Conservation (phyloP, 805 yeast species). For the Nakazawaea wickerhamii region DNA sequence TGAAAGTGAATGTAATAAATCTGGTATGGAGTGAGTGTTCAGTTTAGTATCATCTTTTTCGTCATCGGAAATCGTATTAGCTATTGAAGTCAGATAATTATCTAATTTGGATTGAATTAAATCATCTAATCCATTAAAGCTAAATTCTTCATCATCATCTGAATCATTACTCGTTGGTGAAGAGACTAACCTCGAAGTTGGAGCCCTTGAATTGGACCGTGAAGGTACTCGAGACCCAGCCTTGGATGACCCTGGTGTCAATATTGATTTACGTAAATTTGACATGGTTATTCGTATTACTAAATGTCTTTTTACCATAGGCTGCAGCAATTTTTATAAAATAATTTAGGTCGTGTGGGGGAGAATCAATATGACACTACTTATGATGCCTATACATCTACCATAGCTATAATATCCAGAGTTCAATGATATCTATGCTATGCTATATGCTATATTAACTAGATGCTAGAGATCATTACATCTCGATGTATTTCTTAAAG, state of each 20-base stretch:
- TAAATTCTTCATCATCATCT: constrained; percentile 16
- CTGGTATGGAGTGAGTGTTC: constrained; percentile 33
- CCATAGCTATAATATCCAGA: too few species aligned
- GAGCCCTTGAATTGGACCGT: constrained; percentile 20
- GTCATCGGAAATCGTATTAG: not conserved
- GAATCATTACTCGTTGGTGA: constrained; percentile 18
- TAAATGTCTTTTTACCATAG: too few species aligned
- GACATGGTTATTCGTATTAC: constrained; percentile 10
- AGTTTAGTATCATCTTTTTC: constrained; percentile 17
- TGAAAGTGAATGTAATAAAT: constrained; percentile 38
- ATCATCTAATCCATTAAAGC: constrained; percentile 20
- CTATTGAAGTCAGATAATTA: constrained; percentile 1
- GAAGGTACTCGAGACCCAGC: constrained; percentile 10
- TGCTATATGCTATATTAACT: too few species aligned
- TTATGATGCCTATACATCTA: too few species aligned
- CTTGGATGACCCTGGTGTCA: constrained; percentile 12
- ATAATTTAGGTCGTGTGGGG: too few species aligned
- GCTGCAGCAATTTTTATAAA: too few species aligned
- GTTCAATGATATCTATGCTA: too few species aligned
- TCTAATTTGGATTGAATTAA: constrained; percentile 15
- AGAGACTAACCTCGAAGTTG: constrained; percentile 15
- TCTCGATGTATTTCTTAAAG: too few species aligned
- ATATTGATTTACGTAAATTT: constrained; percentile 9
- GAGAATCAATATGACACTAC: too few species aligned
- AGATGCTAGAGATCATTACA: too few species aligned